Conservation (phyloP, 306 rosid genomes). For the Quercus mongolica region DNA sequence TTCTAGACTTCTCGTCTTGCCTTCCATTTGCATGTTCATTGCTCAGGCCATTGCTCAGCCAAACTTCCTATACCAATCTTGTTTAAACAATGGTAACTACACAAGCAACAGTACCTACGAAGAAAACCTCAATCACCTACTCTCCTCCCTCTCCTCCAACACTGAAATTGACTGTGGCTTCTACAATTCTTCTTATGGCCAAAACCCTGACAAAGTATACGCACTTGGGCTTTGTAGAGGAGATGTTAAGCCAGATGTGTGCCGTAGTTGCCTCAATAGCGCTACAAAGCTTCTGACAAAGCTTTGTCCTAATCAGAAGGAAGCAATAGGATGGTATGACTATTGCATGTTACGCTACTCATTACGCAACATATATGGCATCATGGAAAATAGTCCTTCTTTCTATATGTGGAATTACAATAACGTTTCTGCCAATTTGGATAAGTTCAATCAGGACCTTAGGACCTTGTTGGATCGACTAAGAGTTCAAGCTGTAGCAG, state of each 20-base stretch:
- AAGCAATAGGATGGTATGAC: slow-evolving; percentile 4
- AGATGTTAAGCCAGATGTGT: not conserved
- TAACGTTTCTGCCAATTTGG: too few species aligned
- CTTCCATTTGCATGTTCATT: not conserved
- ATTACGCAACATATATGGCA: too few species aligned
- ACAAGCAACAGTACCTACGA: too few species aligned
- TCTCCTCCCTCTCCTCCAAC: not conserved
- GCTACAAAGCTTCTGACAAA: not conserved
- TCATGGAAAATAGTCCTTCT: too few species aligned
- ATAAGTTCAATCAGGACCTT: too few species aligned
- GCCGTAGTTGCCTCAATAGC: not conserved
- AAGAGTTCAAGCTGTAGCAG: too few species aligned
- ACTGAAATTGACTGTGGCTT: not conserved
- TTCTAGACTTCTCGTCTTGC: not conserved
- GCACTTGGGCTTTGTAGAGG: slow-evolving; percentile 8
- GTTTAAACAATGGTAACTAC: too few species aligned
- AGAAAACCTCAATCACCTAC: too few species aligned
- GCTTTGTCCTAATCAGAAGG: not conserved
- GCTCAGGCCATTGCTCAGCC: not conserved
- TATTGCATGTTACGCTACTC: too few species aligned
- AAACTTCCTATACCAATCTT: too few species aligned
- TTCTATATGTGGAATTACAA: too few species aligned
- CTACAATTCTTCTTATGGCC: not conserved
- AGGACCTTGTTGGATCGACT: too few species aligned
- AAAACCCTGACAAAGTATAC: not conserved